These are phyloP conservation scores for Gaeumannomyces tritici DNA, from an alignment of 2,329 filamentous ascomycete genomes.

Conservation along the genomic window DNA sequence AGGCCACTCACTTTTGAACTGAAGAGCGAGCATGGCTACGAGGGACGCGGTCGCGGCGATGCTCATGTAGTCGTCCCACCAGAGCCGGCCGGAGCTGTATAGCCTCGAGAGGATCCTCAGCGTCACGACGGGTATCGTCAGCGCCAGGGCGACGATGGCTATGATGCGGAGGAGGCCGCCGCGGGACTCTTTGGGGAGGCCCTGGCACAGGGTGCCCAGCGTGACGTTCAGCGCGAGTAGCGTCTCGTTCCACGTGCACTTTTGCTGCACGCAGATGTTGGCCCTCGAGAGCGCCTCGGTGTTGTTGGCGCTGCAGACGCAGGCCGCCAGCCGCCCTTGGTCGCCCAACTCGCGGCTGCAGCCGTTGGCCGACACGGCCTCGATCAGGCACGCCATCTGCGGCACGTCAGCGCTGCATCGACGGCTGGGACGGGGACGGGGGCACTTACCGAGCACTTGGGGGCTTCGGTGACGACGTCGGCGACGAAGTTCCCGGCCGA, in stretches of 20 bases:
- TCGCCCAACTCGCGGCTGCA: not conserved
- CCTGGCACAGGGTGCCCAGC: not conserved
- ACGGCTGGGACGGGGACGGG: too few relatives aligned
- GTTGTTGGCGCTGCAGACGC: not conserved
- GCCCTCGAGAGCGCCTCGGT: not conserved
- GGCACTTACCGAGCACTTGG: not conserved
- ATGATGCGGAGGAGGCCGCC: constrained; percentile 1
- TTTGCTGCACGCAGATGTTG: not conserved
- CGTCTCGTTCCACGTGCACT: not conserved
- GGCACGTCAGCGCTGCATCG: not conserved
- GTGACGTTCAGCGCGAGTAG: not conserved
- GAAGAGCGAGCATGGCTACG: not conserved
- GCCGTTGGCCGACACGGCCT: not conserved
- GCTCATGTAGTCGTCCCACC: constrained; percentile 1
- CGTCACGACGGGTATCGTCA: not conserved
- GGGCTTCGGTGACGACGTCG: not conserved
- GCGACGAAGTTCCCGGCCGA: not conserved
- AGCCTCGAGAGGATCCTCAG: constrained; percentile 1
- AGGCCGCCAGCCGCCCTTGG: not conserved
- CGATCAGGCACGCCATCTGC: not conserved
- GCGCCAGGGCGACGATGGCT: constrained; percentile 1
- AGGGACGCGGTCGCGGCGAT: not conserved
- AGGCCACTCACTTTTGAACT: not conserved
- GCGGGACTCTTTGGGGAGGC: not conserved
- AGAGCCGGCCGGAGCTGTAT: not conserved